Evolutionary conservation across 768 basidiomycete genomes (phyloP).

Genomic region (Mycena albidolilacea): DNA sequence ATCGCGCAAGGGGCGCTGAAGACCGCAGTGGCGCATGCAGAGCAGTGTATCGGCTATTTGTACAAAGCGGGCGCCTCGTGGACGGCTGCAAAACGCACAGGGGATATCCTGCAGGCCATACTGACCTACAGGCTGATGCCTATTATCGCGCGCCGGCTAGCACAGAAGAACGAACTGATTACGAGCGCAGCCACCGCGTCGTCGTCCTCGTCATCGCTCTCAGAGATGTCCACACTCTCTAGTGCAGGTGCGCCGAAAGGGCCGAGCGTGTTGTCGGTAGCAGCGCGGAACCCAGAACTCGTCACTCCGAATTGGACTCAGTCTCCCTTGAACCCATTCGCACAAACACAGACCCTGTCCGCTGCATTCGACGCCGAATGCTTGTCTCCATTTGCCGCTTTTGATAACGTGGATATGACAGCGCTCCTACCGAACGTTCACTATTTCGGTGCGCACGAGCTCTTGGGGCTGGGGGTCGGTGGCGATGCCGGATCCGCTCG

Average conservation of each 20-base stretch:
- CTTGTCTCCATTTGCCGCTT: no score
- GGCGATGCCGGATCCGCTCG: no score
- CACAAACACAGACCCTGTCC: not conserved
- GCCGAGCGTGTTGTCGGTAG: not conserved
- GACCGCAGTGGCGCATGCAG: constrained; percentile 26
- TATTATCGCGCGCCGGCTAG: constrained; percentile 12
- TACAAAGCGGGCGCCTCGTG: constrained; percentile 20
- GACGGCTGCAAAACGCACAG: constrained; percentile 7
- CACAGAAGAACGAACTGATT: constrained; percentile 2
- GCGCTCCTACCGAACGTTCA: no score
- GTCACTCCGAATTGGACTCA: not conserved
- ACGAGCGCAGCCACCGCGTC: not conserved
- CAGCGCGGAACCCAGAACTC: not conserved
- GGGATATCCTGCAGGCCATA: constrained; percentile 11
- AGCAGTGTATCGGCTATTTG: constrained; percentile 27
- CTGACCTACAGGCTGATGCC: constrained; percentile 23
- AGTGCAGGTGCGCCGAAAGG: not conserved
- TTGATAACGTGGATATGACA: no score
- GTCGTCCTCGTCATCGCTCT: not conserved
- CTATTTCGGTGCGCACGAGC: no score
- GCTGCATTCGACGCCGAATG: not conserved
- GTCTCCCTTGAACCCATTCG: not conserved
- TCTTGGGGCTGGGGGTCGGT: no score
- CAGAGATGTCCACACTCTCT: not conserved
- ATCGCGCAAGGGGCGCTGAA: constrained; percentile 33